These are phyloP conservation scores for Rhodosporidiobolus odoratus DNA, from an alignment of 768 basidiomycete genomes.

Conservation along the genomic window DNA sequence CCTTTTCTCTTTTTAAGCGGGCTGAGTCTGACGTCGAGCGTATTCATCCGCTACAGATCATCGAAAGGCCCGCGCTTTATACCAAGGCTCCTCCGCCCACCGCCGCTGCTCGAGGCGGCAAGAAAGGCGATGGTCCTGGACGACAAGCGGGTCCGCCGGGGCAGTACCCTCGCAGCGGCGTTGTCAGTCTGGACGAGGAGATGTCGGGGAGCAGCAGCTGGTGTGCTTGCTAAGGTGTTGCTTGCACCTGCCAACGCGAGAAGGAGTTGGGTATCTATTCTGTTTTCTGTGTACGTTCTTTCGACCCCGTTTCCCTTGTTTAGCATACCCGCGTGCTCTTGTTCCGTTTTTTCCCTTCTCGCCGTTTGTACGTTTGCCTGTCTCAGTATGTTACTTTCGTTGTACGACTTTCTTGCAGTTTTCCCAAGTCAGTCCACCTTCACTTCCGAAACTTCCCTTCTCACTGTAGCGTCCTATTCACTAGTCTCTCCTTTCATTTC, in stretches of 20 bases:
- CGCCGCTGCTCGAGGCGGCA: not conserved
- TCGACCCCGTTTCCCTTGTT: not conserved
- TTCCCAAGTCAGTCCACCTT: too few species aligned
- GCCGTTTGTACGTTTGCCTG: not conserved
- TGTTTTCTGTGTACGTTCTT: not conserved
- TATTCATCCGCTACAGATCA: constrained; percentile 12
- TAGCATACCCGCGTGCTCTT: not conserved
- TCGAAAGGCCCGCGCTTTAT: constrained; percentile 36
- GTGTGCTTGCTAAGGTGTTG: constrained; percentile 30
- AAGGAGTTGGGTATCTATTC: not conserved
- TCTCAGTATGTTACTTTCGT: too few species aligned
- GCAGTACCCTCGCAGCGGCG: constrained; percentile 14
- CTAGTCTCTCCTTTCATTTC: too few species aligned
- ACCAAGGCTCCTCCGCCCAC: constrained; percentile 1
- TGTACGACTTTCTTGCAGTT: too few species aligned
- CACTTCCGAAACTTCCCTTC: too few species aligned
- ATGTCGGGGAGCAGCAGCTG: constrained; percentile 19
- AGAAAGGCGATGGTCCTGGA: not conserved
- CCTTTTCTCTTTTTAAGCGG: not conserved
- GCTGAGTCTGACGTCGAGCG: not conserved
- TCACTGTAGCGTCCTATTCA: too few species aligned
- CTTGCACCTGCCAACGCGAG: not conserved
- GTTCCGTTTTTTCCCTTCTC: not conserved
- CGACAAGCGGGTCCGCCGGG: constrained; percentile 14
- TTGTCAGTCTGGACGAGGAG: constrained; percentile 32